Percentiles rank a stretch among this genome's conserved stretches.
phyloP scores from a whole-genome alignment of 257 asterid species.

The Gardenia jasminoides region DNA sequence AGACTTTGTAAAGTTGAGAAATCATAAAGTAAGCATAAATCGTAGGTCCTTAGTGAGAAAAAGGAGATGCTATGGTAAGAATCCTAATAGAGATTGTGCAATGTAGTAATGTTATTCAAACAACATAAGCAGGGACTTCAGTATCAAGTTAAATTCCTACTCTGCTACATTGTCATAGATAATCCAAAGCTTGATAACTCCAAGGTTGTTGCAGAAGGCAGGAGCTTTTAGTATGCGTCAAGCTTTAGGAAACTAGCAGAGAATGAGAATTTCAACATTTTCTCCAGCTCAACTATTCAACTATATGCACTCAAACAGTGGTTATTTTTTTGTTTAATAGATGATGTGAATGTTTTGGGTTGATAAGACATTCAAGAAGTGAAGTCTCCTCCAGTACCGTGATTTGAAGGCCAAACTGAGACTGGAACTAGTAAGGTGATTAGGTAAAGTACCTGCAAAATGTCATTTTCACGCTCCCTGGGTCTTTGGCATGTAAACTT shows the following conservation, averaged over 20 bases:
- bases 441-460: conserved; percentile 60
- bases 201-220: background rate
- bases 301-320: background rate
- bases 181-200: background rate
- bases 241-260: background rate
- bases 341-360: background rate
- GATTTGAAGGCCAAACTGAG: conserved; percentile 9
- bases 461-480: conserved; percentile 88
- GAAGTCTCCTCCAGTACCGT: background rate
- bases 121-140: background rate
- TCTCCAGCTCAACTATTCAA: background rate
- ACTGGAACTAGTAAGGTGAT: background rate
- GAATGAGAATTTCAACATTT: background rate
- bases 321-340: background rate
- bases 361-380: background rate
- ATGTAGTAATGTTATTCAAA: background rate
- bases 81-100: background rate
- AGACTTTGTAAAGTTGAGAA: background rate
- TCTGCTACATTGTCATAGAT: background rate
- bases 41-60: background rate
- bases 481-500: conserved; percentile 98
- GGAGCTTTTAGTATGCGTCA: background rate
- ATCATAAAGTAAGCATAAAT: background rate
- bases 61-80: background rate
- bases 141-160: background rate